A percentile compares a stretch with the other conserved stretches of the same genome.
These are phyloP conservation scores for Neurospora sp. DNA, from an alignment of 495 filamentous ascomycete genomes.

Conservation along the genomic window DNA sequence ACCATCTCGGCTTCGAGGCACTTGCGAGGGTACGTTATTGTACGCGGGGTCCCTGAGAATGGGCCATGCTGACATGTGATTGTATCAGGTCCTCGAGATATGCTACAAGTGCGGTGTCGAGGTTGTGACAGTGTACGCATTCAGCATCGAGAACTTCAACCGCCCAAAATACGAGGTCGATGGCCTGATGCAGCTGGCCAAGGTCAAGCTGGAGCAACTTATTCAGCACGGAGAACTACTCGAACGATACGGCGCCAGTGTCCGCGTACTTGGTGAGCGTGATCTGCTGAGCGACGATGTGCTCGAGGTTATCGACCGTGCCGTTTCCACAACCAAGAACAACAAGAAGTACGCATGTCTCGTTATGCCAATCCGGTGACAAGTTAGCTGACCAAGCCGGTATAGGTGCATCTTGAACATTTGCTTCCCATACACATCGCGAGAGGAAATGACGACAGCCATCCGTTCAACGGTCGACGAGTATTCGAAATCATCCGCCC, in stretches of 20 bases:
- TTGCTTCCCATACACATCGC: conserved; percentile 93
- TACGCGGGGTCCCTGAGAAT: background rate
- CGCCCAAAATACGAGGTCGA: conserved; percentile 96
- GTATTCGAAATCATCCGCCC: conserved; percentile 56
- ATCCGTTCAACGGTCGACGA: conserved; percentile 77
- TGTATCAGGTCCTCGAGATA: conserved; percentile 72
- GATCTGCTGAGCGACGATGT: conserved; percentile 78
- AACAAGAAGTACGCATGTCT: conserved; percentile 56
- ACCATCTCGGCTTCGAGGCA: conserved; percentile 91
- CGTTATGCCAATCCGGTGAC: background rate
- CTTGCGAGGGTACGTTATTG: conserved; percentile 57
- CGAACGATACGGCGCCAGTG: conserved; percentile 81
- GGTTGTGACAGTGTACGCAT: conserved; percentile 94
- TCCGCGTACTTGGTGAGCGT: conserved; percentile 73
- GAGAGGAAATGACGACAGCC: conserved; percentile 91
- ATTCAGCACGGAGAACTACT: conserved; percentile 87
- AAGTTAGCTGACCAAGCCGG: conserved; percentile 7
- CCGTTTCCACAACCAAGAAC: conserved; percentile 68
- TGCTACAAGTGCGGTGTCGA: conserved; percentile 95
- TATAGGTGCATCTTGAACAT: conserved; percentile 75
- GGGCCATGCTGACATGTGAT: conserved; percentile 4
- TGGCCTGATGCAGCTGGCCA: conserved; percentile 94
- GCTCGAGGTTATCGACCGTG: conserved; percentile 72
- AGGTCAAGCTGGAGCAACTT: conserved; percentile 83
- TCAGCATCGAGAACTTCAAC: conserved; percentile 99